Percentiles rank a stretch among this genome's conserved stretches.
phyloP scores from a whole-genome alignment of 2,329 filamentous ascomycete genomes.

The Endoconidiophora polonica region DNA sequence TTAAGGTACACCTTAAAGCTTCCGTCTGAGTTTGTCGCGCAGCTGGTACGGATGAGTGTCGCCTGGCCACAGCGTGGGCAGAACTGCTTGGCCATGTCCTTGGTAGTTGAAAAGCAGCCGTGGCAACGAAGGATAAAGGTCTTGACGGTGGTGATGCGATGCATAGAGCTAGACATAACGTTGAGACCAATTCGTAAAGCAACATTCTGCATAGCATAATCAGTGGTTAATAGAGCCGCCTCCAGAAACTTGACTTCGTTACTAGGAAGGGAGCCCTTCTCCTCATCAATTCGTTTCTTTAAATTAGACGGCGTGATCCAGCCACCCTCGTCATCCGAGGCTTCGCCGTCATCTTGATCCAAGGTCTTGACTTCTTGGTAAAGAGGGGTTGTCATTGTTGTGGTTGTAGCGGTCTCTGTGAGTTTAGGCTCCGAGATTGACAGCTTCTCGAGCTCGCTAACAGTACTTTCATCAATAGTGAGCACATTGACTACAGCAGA shows the following conservation, averaged over 20 bases:
- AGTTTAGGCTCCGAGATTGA: neutral
- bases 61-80: conserved; percentile 81
- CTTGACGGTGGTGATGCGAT: conserved; percentile 69
- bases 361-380: neutral
- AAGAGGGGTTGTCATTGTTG: neutral
- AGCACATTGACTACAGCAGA: neutral
- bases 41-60: conserved; percentile 69
- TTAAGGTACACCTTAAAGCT: conserved; percentile 77
- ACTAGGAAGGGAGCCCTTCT: conserved; percentile 28
- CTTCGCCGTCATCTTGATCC: conserved; percentile 15
- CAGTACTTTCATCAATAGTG: neutral
- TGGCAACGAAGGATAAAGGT: conserved; percentile 88
- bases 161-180: conserved; percentile 61
- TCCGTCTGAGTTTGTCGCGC: conserved; percentile 66
- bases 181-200: conserved; percentile 88
- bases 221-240: conserved; percentile 81
- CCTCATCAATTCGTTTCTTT: conserved; percentile 61
- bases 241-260: conserved; percentile 45
- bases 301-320: conserved; percentile 96
- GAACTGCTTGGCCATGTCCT: conserved; percentile 78
- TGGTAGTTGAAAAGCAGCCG: conserved; percentile 73
- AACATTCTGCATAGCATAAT: conserved; percentile 97
- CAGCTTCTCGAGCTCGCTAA: conserved; percentile 3
- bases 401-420: neutral
- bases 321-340: conserved; percentile 31